Conservation (phyloP, 192 early-diverging fungal species). For the Umbelopsis sp. region DNA sequence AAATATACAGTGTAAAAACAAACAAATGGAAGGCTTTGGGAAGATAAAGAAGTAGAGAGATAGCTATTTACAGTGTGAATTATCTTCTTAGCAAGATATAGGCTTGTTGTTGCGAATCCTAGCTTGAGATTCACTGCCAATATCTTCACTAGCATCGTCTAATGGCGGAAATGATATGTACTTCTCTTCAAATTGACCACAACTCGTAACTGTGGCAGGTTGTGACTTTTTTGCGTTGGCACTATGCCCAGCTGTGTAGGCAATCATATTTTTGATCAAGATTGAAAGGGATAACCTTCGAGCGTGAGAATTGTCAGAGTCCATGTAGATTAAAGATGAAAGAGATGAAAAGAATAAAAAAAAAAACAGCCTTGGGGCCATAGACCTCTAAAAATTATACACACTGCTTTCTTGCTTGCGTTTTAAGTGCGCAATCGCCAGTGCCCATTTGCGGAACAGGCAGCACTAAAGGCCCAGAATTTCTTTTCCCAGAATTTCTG, state of each 20-base stretch:
- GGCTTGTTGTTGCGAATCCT: background rate
- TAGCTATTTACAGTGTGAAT: background rate
- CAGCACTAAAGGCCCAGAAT: too few relatives aligned
- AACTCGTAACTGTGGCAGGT: background rate
- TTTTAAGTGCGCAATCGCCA: too few relatives aligned
- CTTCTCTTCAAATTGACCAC: constrained; percentile 9
- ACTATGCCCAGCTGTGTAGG: background rate
- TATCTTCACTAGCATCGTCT: background rate
- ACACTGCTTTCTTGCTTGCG: too few relatives aligned
- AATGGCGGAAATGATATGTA: constrained; percentile 14
- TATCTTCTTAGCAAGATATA: background rate
- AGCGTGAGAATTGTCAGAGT: background rate
- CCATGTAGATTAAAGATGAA: background rate
- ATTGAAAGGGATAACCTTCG: background rate
- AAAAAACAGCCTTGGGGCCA: background rate
- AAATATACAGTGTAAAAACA: background rate
- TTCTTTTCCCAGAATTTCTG: background rate
- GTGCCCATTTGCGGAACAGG: too few relatives aligned
- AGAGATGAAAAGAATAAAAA: background rate
- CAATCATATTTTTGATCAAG: background rate
- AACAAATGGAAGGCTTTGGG: background rate
- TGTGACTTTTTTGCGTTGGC: background rate
- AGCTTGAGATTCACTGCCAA: background rate
- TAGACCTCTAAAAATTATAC: background rate
- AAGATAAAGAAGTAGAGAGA: background rate